Evolutionary conservation across 768 basidiomycete genomes (phyloP).

Genomic region (Hebeloma cylindrosporum): DNA sequence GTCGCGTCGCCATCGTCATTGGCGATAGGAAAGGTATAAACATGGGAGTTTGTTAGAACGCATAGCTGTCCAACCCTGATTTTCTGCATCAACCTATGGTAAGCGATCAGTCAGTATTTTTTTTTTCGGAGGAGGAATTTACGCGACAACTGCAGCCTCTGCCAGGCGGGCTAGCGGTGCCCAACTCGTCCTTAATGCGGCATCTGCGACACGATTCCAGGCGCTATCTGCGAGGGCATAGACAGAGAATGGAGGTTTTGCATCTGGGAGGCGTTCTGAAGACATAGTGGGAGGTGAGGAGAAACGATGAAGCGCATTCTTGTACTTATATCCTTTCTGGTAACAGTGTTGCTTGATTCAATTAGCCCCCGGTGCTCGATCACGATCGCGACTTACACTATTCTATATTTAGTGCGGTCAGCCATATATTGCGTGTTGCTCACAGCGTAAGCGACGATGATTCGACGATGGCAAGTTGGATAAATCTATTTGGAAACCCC

Average conservation of each 20-base stretch:
- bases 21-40: conserved; percentile 43
- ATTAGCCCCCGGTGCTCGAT: conserved; percentile 13
- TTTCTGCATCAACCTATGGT: conserved; percentile 41
- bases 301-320: background rate
- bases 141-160: conserved; percentile 49
- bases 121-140: conserved; percentile 18
- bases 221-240: conserved; percentile 39
- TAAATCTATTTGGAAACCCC: too few species aligned
- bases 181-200: conserved; percentile 44
- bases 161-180: conserved; percentile 41
- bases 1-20: conserved; percentile 16
- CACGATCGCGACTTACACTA: conserved; percentile 17
- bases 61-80: conserved; percentile 49
- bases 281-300: conserved; percentile 24
- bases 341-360: conserved; percentile 14
- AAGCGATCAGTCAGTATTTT: conserved; percentile 2
- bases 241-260: conserved; percentile 47
- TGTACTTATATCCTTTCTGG: background rate
- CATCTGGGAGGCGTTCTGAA: conserved; percentile 31
- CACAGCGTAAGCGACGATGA: too few species aligned
- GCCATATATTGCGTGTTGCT: too few species aligned
- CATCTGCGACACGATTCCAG: conserved; percentile 42
- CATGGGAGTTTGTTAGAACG: conserved; percentile 43
- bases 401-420: background rate
- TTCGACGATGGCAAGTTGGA: too few species aligned